A percentile compares a stretch with the other conserved stretches of the same genome.
phyloP scores from a whole-genome alignment of 2,329 filamentous ascomycete species.

The Colletotrichum australisinense region DNA sequence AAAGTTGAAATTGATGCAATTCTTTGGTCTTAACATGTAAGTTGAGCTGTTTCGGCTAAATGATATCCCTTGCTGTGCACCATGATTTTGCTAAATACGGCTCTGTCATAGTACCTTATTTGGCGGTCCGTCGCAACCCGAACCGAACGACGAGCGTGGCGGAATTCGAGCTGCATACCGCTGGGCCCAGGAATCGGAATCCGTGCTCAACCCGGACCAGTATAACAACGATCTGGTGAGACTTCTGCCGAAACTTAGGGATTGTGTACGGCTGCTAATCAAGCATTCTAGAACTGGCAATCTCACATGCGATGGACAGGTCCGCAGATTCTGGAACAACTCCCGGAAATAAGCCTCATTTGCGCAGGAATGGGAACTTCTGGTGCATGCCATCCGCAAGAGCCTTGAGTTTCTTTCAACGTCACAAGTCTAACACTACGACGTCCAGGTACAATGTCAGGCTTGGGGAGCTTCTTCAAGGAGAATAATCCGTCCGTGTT shows the following conservation, averaged over 20 bases:
- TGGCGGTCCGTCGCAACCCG: constrained; percentile 68
- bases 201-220: constrained; percentile 64
- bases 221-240: constrained; percentile 63
- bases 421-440: neutral
- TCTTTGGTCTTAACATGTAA: constrained; percentile 67
- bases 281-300: constrained; percentile 57
- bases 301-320: constrained; percentile 70
- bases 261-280: neutral
- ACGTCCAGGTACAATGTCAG: constrained; percentile 55
- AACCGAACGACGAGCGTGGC: constrained; percentile 63
- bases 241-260: no score
- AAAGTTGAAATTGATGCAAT: constrained; percentile 67
- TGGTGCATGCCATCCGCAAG: constrained; percentile 45
- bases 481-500: constrained; percentile 59
- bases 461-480: constrained; percentile 62
- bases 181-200: constrained; percentile 53
- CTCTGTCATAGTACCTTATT: constrained; percentile 56
- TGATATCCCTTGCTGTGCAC: no score
- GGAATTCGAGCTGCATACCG: constrained; percentile 61
- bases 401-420: neutral
- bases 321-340: constrained; percentile 66
- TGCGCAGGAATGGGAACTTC: constrained; percentile 69
- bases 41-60: constrained; percentile 14
- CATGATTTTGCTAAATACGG: no score
- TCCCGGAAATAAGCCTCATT: constrained; percentile 66